Evolutionary conservation across 768 basidiomycete species (phyloP).

Genomic region (Nevesoporus exiguus): DNA sequence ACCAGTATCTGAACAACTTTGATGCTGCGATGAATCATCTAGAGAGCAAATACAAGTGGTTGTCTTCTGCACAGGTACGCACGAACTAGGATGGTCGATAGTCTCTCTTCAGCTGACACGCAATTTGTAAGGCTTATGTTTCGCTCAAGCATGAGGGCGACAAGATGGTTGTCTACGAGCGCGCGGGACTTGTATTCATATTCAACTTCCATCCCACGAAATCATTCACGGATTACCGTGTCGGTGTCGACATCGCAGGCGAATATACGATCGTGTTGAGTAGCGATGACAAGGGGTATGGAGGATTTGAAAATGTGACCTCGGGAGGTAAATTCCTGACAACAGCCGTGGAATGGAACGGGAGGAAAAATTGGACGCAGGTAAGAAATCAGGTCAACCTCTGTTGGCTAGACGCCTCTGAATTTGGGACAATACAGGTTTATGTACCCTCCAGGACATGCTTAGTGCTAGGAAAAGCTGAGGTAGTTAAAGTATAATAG

Average conservation of each 20-base stretch:
- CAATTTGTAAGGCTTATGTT: constrained; percentile 65
- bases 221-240: constrained; percentile 90
- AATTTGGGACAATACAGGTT: constrained; percentile 18
- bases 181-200: constrained; percentile 89
- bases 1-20: constrained; percentile 91
- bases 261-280: constrained; percentile 79
- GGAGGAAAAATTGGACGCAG: constrained; percentile 86
- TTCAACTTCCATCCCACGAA: constrained; percentile 96
- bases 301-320: constrained; percentile 82
- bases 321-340: constrained; percentile 69
- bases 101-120: constrained; percentile 7
- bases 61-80: constrained; percentile 70
- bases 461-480: constrained; percentile 27
- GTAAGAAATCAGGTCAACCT: constrained; percentile 38
- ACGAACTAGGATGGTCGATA: neutral
- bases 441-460: constrained; percentile 33
- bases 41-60: constrained; percentile 82
- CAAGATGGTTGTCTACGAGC: constrained; percentile 93
- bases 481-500: neutral
- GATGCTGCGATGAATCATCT: constrained; percentile 88
- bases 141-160: constrained; percentile 92
- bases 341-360: constrained; percentile 86
- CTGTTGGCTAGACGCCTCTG: neutral
- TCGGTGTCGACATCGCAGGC: constrained; percentile 83
- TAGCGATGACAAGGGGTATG: constrained; percentile 85